phyloP scores from a whole-genome alignment of 2,329 filamentous ascomycete species.

The Tolypocladium album region DNA sequence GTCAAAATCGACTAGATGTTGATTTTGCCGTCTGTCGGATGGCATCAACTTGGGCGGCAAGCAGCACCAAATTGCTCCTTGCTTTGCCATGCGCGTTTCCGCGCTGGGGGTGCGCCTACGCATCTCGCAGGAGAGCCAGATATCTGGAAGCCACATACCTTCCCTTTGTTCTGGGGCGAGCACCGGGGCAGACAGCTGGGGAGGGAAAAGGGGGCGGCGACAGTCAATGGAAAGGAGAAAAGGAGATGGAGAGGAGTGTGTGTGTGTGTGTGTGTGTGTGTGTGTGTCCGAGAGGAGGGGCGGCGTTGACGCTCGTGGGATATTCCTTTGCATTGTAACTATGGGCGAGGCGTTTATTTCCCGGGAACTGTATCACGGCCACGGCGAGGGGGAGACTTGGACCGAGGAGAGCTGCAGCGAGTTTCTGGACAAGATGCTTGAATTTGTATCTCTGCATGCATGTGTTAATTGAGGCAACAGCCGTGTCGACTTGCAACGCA shows the following conservation, averaged over 20 bases:
- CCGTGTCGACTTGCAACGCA: background rate
- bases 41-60: background rate
- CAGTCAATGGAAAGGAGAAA: background rate
- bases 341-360: conserved; percentile 1
- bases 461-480: background rate
- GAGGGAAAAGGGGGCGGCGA: background rate
- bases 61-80: background rate
- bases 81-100: background rate
- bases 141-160: background rate
- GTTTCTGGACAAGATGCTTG: background rate
- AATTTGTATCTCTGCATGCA: background rate
- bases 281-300: background rate
- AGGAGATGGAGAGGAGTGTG: background rate
- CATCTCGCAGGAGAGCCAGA: background rate
- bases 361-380: background rate
- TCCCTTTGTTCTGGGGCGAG: background rate
- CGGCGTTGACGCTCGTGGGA: background rate
- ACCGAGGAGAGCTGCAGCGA: background rate
- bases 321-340: background rate
- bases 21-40: background rate
- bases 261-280: too few species aligned
- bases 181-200: background rate
- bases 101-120: too few species aligned
- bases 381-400: background rate
- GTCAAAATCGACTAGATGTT: conserved; percentile 25